These are phyloP conservation scores for Endocarpon pusillum DNA, from an alignment of 495 filamentous ascomycete genomes.

Conservation along the genomic window DNA sequence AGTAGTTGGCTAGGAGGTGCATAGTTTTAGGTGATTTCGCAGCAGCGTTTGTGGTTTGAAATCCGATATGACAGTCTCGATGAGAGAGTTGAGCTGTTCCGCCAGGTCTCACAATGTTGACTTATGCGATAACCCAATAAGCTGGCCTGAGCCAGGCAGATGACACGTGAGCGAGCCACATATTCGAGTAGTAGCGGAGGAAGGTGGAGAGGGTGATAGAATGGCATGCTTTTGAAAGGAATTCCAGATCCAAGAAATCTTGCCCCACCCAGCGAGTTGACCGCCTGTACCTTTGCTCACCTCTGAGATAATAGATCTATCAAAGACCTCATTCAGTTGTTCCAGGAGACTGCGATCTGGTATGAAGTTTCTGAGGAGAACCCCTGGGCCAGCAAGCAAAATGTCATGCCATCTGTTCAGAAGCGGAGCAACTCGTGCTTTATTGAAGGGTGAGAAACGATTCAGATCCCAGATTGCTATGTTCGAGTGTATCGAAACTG, in stretches of 20 bases:
- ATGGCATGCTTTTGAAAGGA: conserved; percentile 36
- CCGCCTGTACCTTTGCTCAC: no score
- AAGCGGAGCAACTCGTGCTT: conserved; percentile 13
- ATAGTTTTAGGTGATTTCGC: conserved; percentile 23
- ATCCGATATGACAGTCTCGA: conserved; percentile 41
- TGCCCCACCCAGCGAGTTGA: no score
- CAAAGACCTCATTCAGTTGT: no score
- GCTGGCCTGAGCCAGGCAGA: conserved; percentile 33
- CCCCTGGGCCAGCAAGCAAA: conserved; percentile 32
- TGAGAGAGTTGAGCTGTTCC: conserved; percentile 32
- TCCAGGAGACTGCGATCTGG: no score
- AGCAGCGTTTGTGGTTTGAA: conserved; percentile 24
- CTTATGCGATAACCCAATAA: conserved; percentile 35
- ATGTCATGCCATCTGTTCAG: conserved; percentile 41
- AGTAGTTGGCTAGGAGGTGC: conserved; percentile 30
- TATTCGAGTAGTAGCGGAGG: conserved; percentile 35
- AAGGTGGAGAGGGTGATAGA: conserved; percentile 26
- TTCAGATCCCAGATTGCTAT: conserved; percentile 35
- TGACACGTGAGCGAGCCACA: conserved; percentile 28
- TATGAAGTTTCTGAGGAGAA: no score
- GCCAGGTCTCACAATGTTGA: conserved; percentile 38
- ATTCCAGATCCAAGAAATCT: no score
- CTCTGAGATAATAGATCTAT: no score
- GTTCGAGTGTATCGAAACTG: conserved; percentile 22
- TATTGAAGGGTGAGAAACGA: conserved; percentile 10